Evolutionary conservation across 164 flowering plant species (phyloP).

Genomic region (Dillenia turbinata): DNA sequence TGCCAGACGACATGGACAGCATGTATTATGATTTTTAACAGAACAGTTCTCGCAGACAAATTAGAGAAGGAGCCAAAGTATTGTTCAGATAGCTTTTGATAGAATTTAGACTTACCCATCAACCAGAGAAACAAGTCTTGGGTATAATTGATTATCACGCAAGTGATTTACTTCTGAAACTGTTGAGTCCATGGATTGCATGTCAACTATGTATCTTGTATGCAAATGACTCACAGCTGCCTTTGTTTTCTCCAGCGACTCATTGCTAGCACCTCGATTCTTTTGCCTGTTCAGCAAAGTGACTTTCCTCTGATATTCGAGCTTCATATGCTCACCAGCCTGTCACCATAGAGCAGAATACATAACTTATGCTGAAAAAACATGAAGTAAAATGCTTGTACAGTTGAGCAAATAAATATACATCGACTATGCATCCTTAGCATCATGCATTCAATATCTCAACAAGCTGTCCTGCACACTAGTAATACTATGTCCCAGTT

Average conservation of each 20-base stretch:
- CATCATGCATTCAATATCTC: too few species aligned
- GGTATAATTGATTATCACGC: constrained; percentile 76
- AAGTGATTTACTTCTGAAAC: constrained; percentile 73
- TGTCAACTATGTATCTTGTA: constrained; percentile 84
- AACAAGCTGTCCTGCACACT: too few species aligned
- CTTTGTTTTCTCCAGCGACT: constrained; percentile 79
- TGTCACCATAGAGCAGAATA: constrained; percentile 25
- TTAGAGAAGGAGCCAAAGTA: not conserved
- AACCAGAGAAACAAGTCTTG: constrained; percentile 72
- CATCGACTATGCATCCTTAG: not conserved
- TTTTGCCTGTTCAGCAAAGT: constrained; percentile 66
- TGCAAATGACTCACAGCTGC: constrained; percentile 97
- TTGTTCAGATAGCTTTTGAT: too few species aligned
- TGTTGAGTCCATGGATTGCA: constrained; percentile 93
- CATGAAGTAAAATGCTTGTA: not conserved
- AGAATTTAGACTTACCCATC: constrained; percentile 54
- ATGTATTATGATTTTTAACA: too few species aligned
- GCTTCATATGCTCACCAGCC: constrained; percentile 90
- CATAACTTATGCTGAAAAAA: not conserved
- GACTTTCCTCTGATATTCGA: constrained; percentile 82
- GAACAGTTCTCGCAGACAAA: not conserved
- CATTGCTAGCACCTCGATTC: constrained; percentile 55
- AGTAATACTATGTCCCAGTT: too few species aligned
- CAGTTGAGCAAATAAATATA: not conserved
- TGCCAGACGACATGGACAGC: too few species aligned